Base-by-base conservation (phyloP, 1,284 basidiomycete species). In the Taiwanofungus camphoratus region DNA sequence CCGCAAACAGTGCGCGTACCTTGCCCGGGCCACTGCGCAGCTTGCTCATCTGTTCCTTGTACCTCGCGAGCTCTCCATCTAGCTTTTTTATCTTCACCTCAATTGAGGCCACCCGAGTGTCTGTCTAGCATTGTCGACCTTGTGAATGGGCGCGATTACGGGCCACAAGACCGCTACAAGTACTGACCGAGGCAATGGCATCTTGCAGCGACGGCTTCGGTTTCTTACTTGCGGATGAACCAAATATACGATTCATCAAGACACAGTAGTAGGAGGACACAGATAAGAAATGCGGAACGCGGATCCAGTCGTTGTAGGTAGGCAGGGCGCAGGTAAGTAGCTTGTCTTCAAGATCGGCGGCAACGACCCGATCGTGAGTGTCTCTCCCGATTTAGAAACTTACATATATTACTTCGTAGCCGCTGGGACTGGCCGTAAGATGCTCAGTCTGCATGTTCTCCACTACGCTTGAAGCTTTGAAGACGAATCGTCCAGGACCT, bases 11-110 rank as follows among this genome's bases (percentile, higher is more conserved):
- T 18, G 34, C 23, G 22, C 67, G 43, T 53, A 93, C 92, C 80
- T 98, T 99, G 40, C 95, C 96, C 13, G 96, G 93, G 0, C 96
- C 95, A 52, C 86, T 87, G 21, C 91, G 76, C 64, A 99, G 74
- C 66, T 93, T 95, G 58, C 82, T 79, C 91, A 99, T 93, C 68
- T 98, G 95, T 47, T 94, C 91, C 66, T 95, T 93, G 71, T 97
- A 99, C 42, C 90, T 76, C 31, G 73, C 76, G 23, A 99, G 77
- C 62, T 99, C 96, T 4, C 85, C 92, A 62, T 99, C 95, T 19
- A 99, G 78, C 64, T 99, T 98, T 69, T 88, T 89, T 54, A 99
- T 76, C 75, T 99, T 99, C 61, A 97, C 93, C 64, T 99, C 92
- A 53, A 98, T 91, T 7, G 87, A 83, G 37, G 87, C 87, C 59